Base-by-base conservation (phyloP, 345 rosid genomes). In the Nephelium lappaceum region DNA sequence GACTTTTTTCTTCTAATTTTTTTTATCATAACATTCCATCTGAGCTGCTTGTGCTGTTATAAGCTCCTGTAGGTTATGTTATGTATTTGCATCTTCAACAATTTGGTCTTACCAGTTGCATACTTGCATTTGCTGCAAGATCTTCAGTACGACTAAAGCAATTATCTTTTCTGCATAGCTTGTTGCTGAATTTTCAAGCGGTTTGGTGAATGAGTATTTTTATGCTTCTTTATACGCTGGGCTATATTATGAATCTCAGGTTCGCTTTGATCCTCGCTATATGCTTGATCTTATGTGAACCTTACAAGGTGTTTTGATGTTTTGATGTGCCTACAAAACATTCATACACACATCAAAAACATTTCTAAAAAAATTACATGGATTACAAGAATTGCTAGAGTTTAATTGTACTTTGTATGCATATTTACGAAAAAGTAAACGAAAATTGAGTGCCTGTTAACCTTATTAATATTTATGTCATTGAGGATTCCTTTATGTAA, bases 211-310 rank as follows among this genome's bases (percentile, higher is more conserved):
- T 19, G 93, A 91, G 76, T 83, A 67, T 71, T 95, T 93, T 83
- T 95, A 93, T 67, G 91, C 98, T 47, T 91, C 94, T 31, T 73
- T 95, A 67, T 95, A 93, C 77, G 92, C 95, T 11, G 97, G 98
- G 11, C 91, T 95, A 39, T 93, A 88, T 79, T 82, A n/a, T n/a
- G n/a, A 95, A 91, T 87, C 98, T 61, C 86, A 93, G 97, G 98
- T 95, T 81, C 63, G 79, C 66, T 72, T 80, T 27, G 38, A 57
- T 63, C 78, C 78, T 73, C 38, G 49, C 41, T 45, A 45, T 16
- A 38, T 39, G 21, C 51, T 18, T 24, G 36, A 60, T 82, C 31
- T 62, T 69, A 64, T 36, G 24, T 69, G 77, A 38, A 73, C 15
- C 53, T 58, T 1, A 2, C n/a, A 39, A 73, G 53, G 25, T 9